phyloP scores from a whole-genome alignment of 306 rosid species.

The Luffa aegyptiaca region DNA sequence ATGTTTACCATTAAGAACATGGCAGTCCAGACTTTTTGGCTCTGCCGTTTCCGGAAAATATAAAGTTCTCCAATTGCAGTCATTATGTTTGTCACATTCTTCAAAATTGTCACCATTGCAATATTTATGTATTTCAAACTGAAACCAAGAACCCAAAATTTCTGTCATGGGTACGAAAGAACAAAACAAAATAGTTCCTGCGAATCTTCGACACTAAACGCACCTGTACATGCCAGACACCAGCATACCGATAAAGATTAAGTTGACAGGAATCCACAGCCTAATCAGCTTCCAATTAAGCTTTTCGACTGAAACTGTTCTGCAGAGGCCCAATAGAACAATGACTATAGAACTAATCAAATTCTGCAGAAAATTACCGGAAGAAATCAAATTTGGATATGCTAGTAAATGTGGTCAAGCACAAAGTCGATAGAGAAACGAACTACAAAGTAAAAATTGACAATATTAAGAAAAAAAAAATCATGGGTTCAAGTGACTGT shows the following conservation, averaged over 20 bases:
- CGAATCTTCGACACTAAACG: neutral
- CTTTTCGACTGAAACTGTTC: constrained; percentile 49
- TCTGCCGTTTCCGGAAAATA: constrained; percentile 64
- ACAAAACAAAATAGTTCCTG: neutral
- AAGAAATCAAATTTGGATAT: constrained; percentile 1
- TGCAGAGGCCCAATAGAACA: constrained; percentile 43
- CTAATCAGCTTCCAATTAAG: constrained; percentile 71
- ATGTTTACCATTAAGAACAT: constrained; percentile 68
- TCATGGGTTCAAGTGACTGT: neutral
- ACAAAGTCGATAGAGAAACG: neutral
- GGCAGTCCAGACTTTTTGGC: constrained; percentile 76
- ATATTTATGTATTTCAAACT: constrained; percentile 78
- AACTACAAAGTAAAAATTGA: neutral
- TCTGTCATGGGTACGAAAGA: neutral
- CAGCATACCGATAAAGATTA: constrained; percentile 86
- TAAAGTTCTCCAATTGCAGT: constrained; percentile 84
- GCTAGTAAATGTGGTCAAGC: neutral
- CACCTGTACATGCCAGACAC: constrained; percentile 84
- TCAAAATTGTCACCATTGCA: constrained; percentile 96
- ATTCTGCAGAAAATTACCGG: constrained; percentile 44
- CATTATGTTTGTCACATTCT: constrained; percentile 74
- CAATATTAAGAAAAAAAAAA: neutral
- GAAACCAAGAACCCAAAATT: constrained; percentile 19
- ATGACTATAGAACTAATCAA: constrained; percentile 60
- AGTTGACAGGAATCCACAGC: constrained; percentile 84